A percentile compares a stretch with the other conserved stretches of the same genome.
These are phyloP conservation scores for Penicillium daleae DNA, from an alignment of 495 filamentous ascomycete genomes.

Conservation along the genomic window DNA sequence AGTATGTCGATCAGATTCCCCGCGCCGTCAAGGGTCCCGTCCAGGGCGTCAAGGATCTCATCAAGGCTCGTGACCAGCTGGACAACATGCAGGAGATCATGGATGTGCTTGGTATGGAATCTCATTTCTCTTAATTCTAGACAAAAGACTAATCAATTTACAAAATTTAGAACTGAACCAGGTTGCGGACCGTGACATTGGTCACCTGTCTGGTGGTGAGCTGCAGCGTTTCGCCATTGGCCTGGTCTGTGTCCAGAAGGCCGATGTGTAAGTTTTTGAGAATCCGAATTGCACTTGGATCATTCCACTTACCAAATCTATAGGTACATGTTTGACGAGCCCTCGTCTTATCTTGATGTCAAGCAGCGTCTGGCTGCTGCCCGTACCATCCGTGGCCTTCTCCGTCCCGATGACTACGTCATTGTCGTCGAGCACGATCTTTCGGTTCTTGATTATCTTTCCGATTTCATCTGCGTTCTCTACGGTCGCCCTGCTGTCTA, in stretches of 20 bases:
- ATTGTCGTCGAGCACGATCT: constrained; percentile 99
- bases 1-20: constrained; percentile 98
- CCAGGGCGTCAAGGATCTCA: constrained; percentile 73
- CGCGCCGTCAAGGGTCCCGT: constrained; percentile 81
- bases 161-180: constrained; percentile 69
- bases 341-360: constrained; percentile 96
- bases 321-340: constrained; percentile 99
- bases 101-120: constrained; percentile 60
- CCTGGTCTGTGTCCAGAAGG: constrained; percentile 91
- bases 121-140: no score
- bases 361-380: constrained; percentile 95
- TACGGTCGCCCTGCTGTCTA: constrained; percentile 95
- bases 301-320: constrained; percentile 7
- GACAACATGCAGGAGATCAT: constrained; percentile 84
- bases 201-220: constrained; percentile 91
- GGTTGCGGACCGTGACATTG: constrained; percentile 85
- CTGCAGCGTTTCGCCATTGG: constrained; percentile 97
- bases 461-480: constrained; percentile 96
- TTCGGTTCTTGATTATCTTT: constrained; percentile 96
- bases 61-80: constrained; percentile 73
- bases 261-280: constrained; percentile 73
- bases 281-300: not conserved
- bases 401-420: constrained; percentile 89
- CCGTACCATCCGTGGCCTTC: constrained; percentile 84
- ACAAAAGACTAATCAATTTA: constrained; percentile 27